Percentiles rank a stretch among this genome's conserved stretches.
Conservation (phyloP, 805 yeast genomes). For the Ascoidea tarda region DNA sequence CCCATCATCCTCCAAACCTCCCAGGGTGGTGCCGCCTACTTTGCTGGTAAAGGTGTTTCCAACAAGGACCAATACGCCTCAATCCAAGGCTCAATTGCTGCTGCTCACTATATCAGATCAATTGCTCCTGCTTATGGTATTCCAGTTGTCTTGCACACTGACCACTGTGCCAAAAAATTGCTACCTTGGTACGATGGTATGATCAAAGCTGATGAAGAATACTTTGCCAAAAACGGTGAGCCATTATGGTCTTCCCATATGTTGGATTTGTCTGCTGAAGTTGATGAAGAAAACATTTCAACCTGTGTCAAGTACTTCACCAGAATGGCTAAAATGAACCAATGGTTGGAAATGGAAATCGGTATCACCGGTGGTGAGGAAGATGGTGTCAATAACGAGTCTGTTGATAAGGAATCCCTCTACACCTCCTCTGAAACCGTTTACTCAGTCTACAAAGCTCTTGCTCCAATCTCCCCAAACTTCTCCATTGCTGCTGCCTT, state of each 20-base stretch:
- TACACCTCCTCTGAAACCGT: conserved; percentile 96
- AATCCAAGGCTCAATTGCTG: conserved; percentile 89
- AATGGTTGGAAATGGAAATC: conserved; percentile 99
- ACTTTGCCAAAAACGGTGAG: conserved; percentile 74
- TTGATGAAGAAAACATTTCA: conserved; percentile 90
- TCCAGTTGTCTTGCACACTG: conserved; percentile 73
- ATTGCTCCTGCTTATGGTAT: conserved; percentile 89
- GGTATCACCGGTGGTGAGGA: conserved; percentile 99
- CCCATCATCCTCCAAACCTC: conserved; percentile 97
- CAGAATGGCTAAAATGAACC: conserved; percentile 87
- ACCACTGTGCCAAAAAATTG: conserved; percentile 78
- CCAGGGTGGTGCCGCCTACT: conserved; percentile 99
- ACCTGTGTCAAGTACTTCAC: conserved; percentile 90
- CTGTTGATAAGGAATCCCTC: conserved; percentile 71
- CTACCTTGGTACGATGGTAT: conserved; percentile 83
- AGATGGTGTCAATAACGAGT: conserved; percentile 99
- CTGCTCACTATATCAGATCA: conserved; percentile 94
- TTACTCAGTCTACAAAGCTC: conserved; percentile 79
- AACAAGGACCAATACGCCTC: conserved; percentile 92
- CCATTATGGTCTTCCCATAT: conserved; percentile 98
- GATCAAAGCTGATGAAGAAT: conserved; percentile 73
- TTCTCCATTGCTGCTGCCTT: conserved; percentile 99
- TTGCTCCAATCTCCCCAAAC: conserved; percentile 85
- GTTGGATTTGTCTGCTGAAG: conserved; percentile 95
- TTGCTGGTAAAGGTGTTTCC: conserved; percentile 97